Evolutionary conservation across 495 filamentous ascomycete genomes (phyloP), one percentile per base, ranked within the genome.

Genomic region (Talaromyces adpressus): DNA sequence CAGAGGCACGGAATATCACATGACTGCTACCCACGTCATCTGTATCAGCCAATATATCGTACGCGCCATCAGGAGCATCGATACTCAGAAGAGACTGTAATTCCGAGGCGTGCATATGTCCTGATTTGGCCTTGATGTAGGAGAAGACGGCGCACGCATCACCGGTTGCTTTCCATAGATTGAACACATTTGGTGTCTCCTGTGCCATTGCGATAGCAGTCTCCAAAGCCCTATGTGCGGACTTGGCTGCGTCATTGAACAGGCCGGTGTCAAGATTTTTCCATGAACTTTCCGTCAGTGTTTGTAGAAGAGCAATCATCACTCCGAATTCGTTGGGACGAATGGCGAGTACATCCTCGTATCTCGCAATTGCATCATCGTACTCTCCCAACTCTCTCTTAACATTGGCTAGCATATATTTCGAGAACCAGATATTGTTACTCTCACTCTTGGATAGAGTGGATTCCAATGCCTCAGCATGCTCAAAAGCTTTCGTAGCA

Each of bases 321-420:
- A 96, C 93, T 11, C 95, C 94, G 65, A 91, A 88, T 68, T 99
- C 94, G 20, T 79, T 77, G 0, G 88, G 85, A 5, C 85, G 85
- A 14, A 77, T 71, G 2, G 73, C 71, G 57, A 96, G 77, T 14
- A 98, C 90, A 9, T 82, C 77, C 61, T 84, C 79, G 69, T 98
- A 97, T 30, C 88, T 84, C 12, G 75, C 67, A 65, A 93, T 89
- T 9, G 94, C 91, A 34, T 89, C 88, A 57, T 93, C 90, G 71
- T 88, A 96, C 18, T 96, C 87, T 9, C 93, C 91, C 36, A 98
- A 81, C 72, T 98, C 94, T 45, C 94, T 84, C 68, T 90, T 89
- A 18, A 98, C 89, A 64, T 99, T 97, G 2, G 92, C 93, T n/a
- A 97, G 81, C 87, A 99, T 96, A 70, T 97, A 96, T 66, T 90